Base-by-base conservation (phyloP, 2,329 filamentous ascomycete species). In the Sporothrix humicola region DNA sequence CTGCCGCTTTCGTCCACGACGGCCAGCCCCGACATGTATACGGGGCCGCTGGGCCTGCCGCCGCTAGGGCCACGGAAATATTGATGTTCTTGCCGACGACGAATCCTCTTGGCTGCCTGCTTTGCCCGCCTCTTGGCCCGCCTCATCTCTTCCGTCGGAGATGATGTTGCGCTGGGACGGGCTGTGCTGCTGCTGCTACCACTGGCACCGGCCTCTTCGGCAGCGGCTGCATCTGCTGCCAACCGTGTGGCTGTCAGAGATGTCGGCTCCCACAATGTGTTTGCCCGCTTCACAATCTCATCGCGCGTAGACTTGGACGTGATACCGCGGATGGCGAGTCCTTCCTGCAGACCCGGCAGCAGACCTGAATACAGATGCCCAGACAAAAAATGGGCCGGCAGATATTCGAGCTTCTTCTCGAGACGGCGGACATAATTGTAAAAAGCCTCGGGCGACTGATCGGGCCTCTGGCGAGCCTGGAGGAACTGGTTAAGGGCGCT, bases 341-440 rank as follows among this genome's bases (percentile, higher is more conserved):
- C 23, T n/a, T 59, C 23, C 23, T 59, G 56, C 13, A 59, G 26
- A 20, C 13, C 56, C 12, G 56, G 56, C 13, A 59, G 6, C 20
- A 59, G 26, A 15, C 56, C 56, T 3, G 56, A 17, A 20, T 59
- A 59, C 20, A 59, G 26, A 12, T 59, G 56, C 26, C 56, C 56
- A 9, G 56, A 59, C 56, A 59, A 59, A 26, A 59, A 59, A 9
- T 37, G 56, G 1, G 56, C 58, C 31, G 58, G 58, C 58, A 61
- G 58, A 17, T 61, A 42, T 13, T 61, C 31, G 31, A 61, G 58
- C 58, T 20, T 61, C 26, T 61, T 42, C 58, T 61, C 58, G 26
- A n/a, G 58, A 31, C 26, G 31, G 58, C 58, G 58, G 9, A 56
- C 15, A 12, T 26, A 56, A 12, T 56, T 26, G 52, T 56, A 56